Percentiles rank a stretch among this genome's conserved stretches.
Evolutionary conservation across 202 grass and related monocot species (phyloP).

Genomic region (Schoenoplectus tabernaemontani): DNA sequence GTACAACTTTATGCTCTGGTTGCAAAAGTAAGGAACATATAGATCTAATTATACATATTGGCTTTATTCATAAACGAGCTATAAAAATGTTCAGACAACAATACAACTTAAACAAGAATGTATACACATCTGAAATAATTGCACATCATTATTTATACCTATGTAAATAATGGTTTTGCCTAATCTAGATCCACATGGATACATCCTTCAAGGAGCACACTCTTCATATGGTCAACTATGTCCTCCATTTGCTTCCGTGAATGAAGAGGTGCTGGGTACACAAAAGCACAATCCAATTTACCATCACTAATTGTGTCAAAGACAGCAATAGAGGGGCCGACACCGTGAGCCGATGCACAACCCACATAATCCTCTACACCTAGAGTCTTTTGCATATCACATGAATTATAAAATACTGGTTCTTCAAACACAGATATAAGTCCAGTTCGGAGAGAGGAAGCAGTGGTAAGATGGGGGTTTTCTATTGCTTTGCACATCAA

Average conservation of each 20-base stretch:
- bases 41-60: background rate
- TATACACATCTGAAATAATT: too few relatives aligned
- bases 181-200: conserved; percentile 4
- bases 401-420: conserved; percentile 25
- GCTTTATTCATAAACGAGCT: background rate
- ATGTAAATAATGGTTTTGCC: background rate
- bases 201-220: conserved; percentile 36
- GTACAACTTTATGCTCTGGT: background rate
- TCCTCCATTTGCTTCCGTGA: conserved; percentile 63
- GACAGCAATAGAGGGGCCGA: conserved; percentile 57
- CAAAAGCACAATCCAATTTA: conserved; percentile 41
- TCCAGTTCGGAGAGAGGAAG: conserved; percentile 53
- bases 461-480: conserved; percentile 57
- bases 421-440: conserved; percentile 81
- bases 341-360: conserved; percentile 57
- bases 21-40: background rate
- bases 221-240: conserved; percentile 44
- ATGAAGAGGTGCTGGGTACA: conserved; percentile 80
- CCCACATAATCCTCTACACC: conserved; percentile 62
- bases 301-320: conserved; percentile 72
- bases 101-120: background rate
- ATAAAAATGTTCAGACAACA: background rate
- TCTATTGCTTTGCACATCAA: conserved; percentile 77
- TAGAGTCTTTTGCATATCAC: conserved; percentile 30
- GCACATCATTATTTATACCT: background rate